These are phyloP conservation scores for Fraxinus anomala DNA, from an alignment of 257 asterid genomes.

Conservation along the genomic window DNA sequence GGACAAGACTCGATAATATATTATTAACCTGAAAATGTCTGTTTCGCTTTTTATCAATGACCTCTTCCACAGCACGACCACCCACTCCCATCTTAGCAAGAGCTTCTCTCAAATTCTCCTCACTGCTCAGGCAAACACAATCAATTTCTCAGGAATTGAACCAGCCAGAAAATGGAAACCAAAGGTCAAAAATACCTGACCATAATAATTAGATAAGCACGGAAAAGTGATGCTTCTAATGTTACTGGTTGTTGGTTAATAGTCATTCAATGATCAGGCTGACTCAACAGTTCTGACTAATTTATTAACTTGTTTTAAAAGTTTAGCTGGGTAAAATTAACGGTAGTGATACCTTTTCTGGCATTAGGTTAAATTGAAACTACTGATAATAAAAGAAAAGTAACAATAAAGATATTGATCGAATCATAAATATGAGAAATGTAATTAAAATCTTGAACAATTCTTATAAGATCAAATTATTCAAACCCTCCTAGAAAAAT, in stretches of 20 bases:
- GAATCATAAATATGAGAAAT: background rate
- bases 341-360: background rate
- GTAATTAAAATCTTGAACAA: background rate
- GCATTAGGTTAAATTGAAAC: background rate
- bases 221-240: background rate
- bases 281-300: background rate
- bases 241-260: constrained; percentile 1
- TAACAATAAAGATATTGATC: background rate
- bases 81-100: constrained; percentile 80
- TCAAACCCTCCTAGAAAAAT: constrained; percentile 7
- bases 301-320: background rate
- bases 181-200: constrained; percentile 10
- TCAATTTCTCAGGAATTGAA: constrained; percentile 16
- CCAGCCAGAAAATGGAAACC: constrained; percentile 20
- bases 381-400: background rate
- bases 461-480: constrained; percentile 12
- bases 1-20: constrained; percentile 1
- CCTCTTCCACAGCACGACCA: constrained; percentile 71
- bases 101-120: constrained; percentile 88
- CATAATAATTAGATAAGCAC: constrained; percentile 7
- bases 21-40: constrained; percentile 81
- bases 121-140: constrained; percentile 55
- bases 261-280: constrained; percentile 15
- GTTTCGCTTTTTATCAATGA: constrained; percentile 75
- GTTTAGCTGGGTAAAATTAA: background rate